Base-by-base conservation (phyloP, 345 rosid genomes). In the Aquilaria sinensis region DNA sequence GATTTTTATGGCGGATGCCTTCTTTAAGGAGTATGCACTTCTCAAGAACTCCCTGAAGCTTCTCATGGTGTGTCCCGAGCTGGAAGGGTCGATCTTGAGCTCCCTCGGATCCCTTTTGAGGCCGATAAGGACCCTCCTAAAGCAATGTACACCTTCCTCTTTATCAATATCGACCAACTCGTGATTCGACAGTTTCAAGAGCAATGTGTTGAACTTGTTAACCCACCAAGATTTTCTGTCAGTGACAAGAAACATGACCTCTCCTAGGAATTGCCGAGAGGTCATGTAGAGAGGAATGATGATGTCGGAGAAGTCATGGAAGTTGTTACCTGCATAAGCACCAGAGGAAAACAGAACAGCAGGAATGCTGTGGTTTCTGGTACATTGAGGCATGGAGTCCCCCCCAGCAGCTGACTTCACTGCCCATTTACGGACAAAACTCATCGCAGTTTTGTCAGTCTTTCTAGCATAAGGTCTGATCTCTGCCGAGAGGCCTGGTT, bases 381-480 rank as follows among this genome's bases (percentile, higher is more conserved):
- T 69, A 74, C 87, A 80, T 12, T 31, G 49, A 12, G 79, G 80
- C 58, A 29, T 50, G 63, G 37, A 51, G 64, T 56, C 34, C 43
- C 47, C 67, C 56, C 66, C 10, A 30, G 52, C 31, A 23, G 57
- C 62, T 1, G 78, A 72, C 72, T 77, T 79, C 29, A 90, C 66
- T 3, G 81, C 69, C 98, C 94, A 93, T 67, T 83, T 76, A 57
- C 74, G 78, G 2, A 82, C 85, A 0, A 15, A 14, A 9, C 50
- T 69, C 89, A 83, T 70, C 6, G 94, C 97, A 0, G 4, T 10
- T 14, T 0, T 2, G 58, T 93, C 97, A 9, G 73, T 78, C 73
- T 93, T 88, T 14, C 96, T 68, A 1, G 92, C 83, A 54, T 93
- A 85, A 5, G 98, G 97, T 57, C 51, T 80, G 16, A 93, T 74